Evolutionary conservation across 2,329 filamentous ascomycete species (phyloP).

Genomic region (Penicillium sp.): DNA sequence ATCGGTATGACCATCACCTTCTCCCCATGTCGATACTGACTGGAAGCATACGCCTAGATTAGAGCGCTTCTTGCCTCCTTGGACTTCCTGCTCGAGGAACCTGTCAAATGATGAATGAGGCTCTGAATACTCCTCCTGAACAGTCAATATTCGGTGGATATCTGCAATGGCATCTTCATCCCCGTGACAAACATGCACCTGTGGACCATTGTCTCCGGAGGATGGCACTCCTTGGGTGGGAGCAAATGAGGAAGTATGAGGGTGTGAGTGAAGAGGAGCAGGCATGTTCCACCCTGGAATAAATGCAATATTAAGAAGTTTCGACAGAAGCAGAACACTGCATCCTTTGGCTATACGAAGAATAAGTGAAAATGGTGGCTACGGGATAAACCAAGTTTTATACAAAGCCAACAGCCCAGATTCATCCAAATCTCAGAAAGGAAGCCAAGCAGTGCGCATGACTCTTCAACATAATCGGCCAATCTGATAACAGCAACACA

Average conservation of each 20-base stretch:
- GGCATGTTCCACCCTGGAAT: conserved; percentile 30
- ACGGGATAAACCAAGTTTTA: not conserved
- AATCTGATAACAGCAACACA: conserved; percentile 8
- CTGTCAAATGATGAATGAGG: conserved; percentile 66
- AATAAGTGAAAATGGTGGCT: not conserved
- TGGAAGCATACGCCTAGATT: conserved; percentile 75
- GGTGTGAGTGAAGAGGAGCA: conserved; percentile 32
- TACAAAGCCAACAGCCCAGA: not conserved
- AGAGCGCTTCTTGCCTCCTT: conserved; percentile 65
- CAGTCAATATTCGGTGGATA: conserved; percentile 38
- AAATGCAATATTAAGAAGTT: not conserved
- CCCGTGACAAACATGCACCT: conserved; percentile 35
- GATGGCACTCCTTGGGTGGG: conserved; percentile 24
- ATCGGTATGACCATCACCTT: conserved; percentile 63
- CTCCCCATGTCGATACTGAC: conserved; percentile 70
- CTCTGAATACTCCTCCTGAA: conserved; percentile 31
- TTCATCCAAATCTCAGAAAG: conserved; percentile 8
- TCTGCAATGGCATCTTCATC: conserved; percentile 38
- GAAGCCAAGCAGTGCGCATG: conserved; percentile 23
- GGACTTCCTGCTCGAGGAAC: conserved; percentile 72
- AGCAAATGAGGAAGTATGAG: conserved; percentile 28
- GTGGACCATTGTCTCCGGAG: conserved; percentile 19
- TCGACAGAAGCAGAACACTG: not conserved
- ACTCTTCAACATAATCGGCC: conserved; percentile 7
- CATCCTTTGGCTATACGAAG: conserved; percentile 7